These are phyloP conservation scores for Shiraia sp. DNA, from an alignment of 2,329 filamentous ascomycete genomes.

Conservation along the genomic window DNA sequence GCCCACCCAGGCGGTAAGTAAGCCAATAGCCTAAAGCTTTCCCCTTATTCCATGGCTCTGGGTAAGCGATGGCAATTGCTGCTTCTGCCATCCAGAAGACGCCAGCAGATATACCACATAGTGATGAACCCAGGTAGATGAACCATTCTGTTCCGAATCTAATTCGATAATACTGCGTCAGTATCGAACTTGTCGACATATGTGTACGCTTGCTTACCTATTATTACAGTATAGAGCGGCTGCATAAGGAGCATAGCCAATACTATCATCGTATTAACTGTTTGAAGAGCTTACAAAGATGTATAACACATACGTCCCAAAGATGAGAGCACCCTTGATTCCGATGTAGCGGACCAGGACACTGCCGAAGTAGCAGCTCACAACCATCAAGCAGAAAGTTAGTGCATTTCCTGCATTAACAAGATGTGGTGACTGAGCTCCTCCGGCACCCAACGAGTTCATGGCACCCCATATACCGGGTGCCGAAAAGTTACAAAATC, in stretches of 20 bases:
- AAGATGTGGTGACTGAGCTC: constrained; percentile 65
- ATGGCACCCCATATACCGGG: constrained; percentile 73
- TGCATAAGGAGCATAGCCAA: constrained; percentile 72
- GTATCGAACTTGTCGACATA: not conserved
- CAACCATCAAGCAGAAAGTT: constrained; percentile 73
- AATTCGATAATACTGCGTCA: constrained; percentile 66
- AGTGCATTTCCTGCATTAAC: constrained; percentile 73
- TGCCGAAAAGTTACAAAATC: constrained; percentile 70
- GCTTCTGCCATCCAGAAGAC: constrained; percentile 78
- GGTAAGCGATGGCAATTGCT: constrained; percentile 73
- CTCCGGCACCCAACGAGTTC: constrained; percentile 74
- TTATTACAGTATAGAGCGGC: constrained; percentile 52
- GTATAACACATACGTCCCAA: constrained; percentile 60
- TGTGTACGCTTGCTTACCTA: not conserved
- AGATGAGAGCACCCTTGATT: constrained; percentile 71
- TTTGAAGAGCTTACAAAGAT: too few species aligned
- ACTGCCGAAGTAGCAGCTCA: constrained; percentile 69
- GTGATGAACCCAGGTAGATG: constrained; percentile 67
- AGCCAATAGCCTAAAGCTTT: constrained; percentile 68
- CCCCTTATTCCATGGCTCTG: constrained; percentile 60
- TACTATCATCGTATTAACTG: constrained; percentile 31
- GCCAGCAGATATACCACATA: constrained; percentile 71
- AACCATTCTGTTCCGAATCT: constrained; percentile 71
- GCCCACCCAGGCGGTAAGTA: constrained; percentile 62
- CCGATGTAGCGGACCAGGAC: constrained; percentile 68